These are phyloP conservation scores for Daldinia eschscholtzii DNA, from an alignment of 2,329 filamentous ascomycete species.

Conservation along the genomic window DNA sequence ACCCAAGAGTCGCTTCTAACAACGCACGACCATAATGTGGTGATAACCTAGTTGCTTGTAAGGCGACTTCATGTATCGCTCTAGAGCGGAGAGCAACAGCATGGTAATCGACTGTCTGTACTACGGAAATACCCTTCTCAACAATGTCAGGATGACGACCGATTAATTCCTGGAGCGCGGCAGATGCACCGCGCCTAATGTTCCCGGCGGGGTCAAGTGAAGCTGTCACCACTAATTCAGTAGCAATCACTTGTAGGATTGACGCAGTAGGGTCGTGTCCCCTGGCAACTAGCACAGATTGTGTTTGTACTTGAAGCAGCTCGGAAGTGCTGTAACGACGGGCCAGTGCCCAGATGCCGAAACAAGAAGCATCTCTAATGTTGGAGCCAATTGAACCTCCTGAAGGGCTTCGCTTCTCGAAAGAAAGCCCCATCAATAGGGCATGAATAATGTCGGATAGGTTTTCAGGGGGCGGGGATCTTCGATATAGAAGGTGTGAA, in stretches of 20 bases:
- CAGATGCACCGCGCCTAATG: constrained; percentile 90
- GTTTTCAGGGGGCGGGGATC: constrained; percentile 78
- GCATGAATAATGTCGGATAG: constrained; percentile 81
- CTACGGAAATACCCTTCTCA: constrained; percentile 82
- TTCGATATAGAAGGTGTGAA: constrained; percentile 86
- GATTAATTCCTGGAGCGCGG: constrained; percentile 92
- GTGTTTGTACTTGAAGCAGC: constrained; percentile 71
- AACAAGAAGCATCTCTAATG: constrained; percentile 94
- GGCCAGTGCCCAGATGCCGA: constrained; percentile 93
- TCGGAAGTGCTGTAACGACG: constrained; percentile 87
- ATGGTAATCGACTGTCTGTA: constrained; percentile 94
- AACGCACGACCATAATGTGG: constrained; percentile 78
- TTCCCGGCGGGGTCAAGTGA: constrained; percentile 93
- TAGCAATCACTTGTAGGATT: constrained; percentile 82
- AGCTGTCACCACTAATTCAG: constrained; percentile 83
- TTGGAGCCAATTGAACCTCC: constrained; percentile 90
- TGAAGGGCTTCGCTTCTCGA: constrained; percentile 88
- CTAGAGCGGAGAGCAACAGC: constrained; percentile 87
- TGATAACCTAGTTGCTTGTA: constrained; percentile 75
- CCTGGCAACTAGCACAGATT: constrained; percentile 59
- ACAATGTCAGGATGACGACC: constrained; percentile 92
- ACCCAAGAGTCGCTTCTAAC: constrained; percentile 78
- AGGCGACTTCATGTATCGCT: constrained; percentile 82
- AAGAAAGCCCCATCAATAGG: constrained; percentile 82
- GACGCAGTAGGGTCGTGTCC: constrained; percentile 56